phyloP scores from a whole-genome alignment of 148 eudicot species.

The Limonium bicolor region DNA sequence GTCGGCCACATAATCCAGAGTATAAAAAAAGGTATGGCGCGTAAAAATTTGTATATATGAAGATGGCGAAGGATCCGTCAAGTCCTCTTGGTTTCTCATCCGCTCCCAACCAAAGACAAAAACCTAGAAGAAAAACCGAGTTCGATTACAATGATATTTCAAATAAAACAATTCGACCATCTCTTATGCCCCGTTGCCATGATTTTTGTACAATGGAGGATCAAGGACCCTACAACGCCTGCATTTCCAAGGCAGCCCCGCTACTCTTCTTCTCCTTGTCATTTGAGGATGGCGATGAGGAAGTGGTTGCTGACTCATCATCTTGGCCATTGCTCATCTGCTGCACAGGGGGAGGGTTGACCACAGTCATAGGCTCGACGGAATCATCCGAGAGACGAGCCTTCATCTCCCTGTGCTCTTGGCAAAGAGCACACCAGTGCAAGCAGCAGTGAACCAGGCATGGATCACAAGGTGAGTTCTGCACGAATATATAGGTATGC shows the following conservation, averaged over 20 bases:
- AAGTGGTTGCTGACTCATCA: constrained; percentile 26
- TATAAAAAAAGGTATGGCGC: no score
- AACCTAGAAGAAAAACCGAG: no score
- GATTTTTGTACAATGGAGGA: no score
- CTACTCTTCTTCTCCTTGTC: constrained; percentile 17
- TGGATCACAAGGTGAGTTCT: constrained; percentile 92
- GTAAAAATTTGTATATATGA: no score
- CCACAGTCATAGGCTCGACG: constrained; percentile 39
- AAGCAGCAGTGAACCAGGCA: constrained; percentile 87
- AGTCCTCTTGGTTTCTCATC: no score
- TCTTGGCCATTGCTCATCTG: constrained; percentile 49
- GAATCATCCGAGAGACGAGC: constrained; percentile 55
- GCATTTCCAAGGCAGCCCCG: constrained; percentile 58
- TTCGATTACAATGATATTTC: no score
- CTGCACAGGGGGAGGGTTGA: constrained; percentile 77
- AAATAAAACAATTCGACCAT: no score
- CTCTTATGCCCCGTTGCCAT: no score
- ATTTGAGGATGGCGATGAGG: constrained; percentile 28
- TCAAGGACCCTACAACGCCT: constrained; percentile 45
- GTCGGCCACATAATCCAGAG: no score
- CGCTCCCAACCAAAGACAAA: no score
- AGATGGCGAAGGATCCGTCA: no score
- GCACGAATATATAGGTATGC: constrained; percentile 14
- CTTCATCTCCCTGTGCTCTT: constrained; percentile 96
- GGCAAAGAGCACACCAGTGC: constrained; percentile 98